phyloP scores from a whole-genome alignment of 768 basidiomycete species.

The Lentinus brumalis region DNA sequence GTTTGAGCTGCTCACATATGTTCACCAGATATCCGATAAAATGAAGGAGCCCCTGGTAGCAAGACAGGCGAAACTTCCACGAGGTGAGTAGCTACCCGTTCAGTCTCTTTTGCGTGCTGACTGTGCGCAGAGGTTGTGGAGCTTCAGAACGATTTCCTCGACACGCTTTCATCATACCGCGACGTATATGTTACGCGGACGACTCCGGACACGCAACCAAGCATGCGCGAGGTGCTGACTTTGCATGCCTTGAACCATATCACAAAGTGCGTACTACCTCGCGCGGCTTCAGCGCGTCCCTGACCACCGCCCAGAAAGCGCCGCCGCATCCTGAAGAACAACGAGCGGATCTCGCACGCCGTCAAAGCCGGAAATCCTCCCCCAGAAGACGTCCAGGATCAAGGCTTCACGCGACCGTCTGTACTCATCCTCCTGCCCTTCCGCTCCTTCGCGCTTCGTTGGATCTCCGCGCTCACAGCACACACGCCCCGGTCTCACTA shows the following conservation, averaged over 20 bases:
- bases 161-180: conserved; percentile 61
- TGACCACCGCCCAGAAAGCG: conserved; percentile 66
- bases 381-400: conserved; percentile 85
- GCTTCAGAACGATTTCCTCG: conserved; percentile 70
- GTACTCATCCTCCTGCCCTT: conserved; percentile 91
- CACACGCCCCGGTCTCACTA: conserved; percentile 72
- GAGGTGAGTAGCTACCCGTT: conserved; percentile 39
- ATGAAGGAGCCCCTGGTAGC: conserved; percentile 56
- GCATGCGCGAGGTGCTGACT: conserved; percentile 66
- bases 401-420: conserved; percentile 97
- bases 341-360: conserved; percentile 82
- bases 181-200: conserved; percentile 78
- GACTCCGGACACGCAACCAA: conserved; percentile 62
- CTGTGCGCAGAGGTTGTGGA: conserved; percentile 32
- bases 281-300: too few relatives aligned
- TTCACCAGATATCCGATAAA: conserved; percentile 54
- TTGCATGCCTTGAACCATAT: conserved; percentile 89
- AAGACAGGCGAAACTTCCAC: conserved; percentile 53
- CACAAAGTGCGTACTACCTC: conserved; percentile 61
- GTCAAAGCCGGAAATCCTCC: conserved; percentile 56
- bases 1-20: too few relatives aligned
- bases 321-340: conserved; percentile 87
- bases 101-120: too few relatives aligned
- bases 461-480: conserved; percentile 77
- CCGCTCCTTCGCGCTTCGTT: conserved; percentile 82